Evolutionary conservation across 2,329 filamentous ascomycete genomes (phyloP).

Genomic region (Aspergillus eucalypticola): DNA sequence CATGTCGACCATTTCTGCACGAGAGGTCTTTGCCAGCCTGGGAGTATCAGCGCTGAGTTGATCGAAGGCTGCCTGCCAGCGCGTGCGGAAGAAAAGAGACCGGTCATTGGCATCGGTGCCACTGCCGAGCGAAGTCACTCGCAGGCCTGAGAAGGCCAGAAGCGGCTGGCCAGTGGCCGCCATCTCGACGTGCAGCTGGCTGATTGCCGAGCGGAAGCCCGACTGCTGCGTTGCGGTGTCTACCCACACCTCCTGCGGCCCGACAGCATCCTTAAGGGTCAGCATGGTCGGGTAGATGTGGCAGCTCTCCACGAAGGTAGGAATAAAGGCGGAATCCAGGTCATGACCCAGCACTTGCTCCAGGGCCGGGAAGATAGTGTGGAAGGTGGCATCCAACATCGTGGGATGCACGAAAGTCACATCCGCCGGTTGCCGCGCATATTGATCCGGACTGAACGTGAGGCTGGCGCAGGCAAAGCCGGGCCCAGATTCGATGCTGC

Average conservation of each 20-base stretch:
- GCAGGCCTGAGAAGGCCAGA: neutral
- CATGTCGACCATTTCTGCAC: neutral
- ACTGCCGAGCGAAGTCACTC: neutral
- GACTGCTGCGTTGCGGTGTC: neutral
- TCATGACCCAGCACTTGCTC: neutral
- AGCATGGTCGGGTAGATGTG: neutral
- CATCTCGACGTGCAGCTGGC: neutral
- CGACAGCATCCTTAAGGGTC: neutral
- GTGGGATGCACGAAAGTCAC: neutral
- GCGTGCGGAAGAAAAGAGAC: neutral
- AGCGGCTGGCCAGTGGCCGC: neutral
- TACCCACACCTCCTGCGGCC: neutral
- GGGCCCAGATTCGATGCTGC: neutral
- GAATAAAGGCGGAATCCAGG: neutral
- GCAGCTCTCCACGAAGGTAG: neutral
- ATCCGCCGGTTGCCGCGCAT: neutral
- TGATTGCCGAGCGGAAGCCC: neutral
- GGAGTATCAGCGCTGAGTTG: neutral
- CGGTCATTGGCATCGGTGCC: neutral
- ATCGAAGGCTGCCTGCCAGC: neutral
- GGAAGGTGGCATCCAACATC: constrained; percentile 1
- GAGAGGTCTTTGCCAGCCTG: neutral
- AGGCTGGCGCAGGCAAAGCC: neutral
- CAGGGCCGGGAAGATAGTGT: constrained; percentile 1
- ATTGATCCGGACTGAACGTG: neutral